phyloP scores from a whole-genome alignment of 495 filamentous ascomycete species.

The Pseudomonodictys pantanalensis region DNA sequence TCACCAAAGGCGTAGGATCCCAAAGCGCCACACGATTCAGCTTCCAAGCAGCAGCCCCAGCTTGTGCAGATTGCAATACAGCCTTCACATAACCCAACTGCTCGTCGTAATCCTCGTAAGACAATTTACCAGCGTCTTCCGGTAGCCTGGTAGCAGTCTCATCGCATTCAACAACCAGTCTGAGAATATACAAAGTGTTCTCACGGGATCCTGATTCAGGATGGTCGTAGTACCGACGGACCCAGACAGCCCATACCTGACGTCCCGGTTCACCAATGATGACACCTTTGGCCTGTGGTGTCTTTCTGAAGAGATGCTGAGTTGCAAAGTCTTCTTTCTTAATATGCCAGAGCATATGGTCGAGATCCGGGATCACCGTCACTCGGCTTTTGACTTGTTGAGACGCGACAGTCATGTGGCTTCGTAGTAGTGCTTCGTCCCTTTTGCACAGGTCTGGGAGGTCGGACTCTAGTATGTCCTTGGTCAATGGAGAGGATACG shows the following conservation, averaged over 20 bases:
- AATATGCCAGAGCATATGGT: slow-evolving; percentile 16
- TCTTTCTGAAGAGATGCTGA: slow-evolving; percentile 9
- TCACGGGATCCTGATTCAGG: not conserved
- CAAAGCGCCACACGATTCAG: slow-evolving; percentile 22
- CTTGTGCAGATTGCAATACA: slow-evolving; percentile 24
- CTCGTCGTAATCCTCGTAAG: not conserved
- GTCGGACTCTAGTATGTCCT: no score
- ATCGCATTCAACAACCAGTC: slow-evolving; percentile 10
- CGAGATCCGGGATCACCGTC: slow-evolving; percentile 10
- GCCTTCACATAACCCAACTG: slow-evolving; percentile 12
- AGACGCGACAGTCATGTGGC: not conserved
- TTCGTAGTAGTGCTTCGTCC: slow-evolving; percentile 2
- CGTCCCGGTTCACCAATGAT: slow-evolving; percentile 3
- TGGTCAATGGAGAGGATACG: no score
- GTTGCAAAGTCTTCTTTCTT: slow-evolving; percentile 9
- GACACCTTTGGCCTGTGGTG: slow-evolving; percentile 1
- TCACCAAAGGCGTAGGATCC: slow-evolving; percentile 25
- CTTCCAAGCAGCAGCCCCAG: slow-evolving; percentile 26
- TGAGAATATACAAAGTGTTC: slow-evolving; percentile 14
- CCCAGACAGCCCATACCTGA: slow-evolving; percentile 15
- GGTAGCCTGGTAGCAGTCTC: slow-evolving; percentile 10
- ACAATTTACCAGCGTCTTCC: not conserved
- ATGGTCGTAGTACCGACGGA: slow-evolving; percentile 9
- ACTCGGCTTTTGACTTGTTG: not conserved
- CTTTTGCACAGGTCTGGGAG: slow-evolving; percentile 3